Evolutionary conservation across 306 rosid genomes (phyloP), one percentile per base, ranked within the genome.

Genomic region (Hylodesmum podocarpum): DNA sequence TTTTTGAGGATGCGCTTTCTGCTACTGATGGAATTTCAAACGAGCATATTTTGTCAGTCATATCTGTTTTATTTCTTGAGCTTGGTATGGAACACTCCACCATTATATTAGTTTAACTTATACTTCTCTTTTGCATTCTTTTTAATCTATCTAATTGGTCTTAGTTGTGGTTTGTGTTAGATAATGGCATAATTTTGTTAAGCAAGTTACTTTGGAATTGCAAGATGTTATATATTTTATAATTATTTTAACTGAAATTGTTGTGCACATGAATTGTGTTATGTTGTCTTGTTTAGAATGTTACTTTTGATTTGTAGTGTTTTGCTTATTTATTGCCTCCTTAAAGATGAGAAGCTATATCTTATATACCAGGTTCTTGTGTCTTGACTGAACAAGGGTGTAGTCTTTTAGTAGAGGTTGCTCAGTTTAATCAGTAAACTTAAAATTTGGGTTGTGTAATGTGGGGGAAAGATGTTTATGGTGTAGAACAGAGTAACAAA

Each of bases 61-160:
- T 89, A 71, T 88, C 97, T 76, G 85, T 88, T 78, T 71, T 95
- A 78, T 90, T 92, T 81, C 85, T 89, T 36, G 88, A 88, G 83
- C 89, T 95, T 12, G 96, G 98, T 95, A 83, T 13, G 88, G 59
- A 66, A 59, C 70, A 67, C 50, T 53, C 75, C 65, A 37, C 54
- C 27, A n/a, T 49, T 55, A 21, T 59, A 57, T 22, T 46, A 22
- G 63, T 33, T 40, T 66, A 29, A 47, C 15, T 3, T 53, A 40
- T 55, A 21, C 68, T 58, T 13, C 41, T 73, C 11, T 51, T 51
- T 33, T 67, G 27, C 16, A 59, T 47, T 37, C 75, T 39, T 58
- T 36, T 49, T 39, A 44, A 33, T 55, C 18, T 72, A 50, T 71
- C 16, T 36, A 7, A 49, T 62, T 70, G 57, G 57, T 71, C 64